Evolutionary conservation across 441 rosid species (phyloP).

Genomic region (Syzygium syzygioides): DNA sequence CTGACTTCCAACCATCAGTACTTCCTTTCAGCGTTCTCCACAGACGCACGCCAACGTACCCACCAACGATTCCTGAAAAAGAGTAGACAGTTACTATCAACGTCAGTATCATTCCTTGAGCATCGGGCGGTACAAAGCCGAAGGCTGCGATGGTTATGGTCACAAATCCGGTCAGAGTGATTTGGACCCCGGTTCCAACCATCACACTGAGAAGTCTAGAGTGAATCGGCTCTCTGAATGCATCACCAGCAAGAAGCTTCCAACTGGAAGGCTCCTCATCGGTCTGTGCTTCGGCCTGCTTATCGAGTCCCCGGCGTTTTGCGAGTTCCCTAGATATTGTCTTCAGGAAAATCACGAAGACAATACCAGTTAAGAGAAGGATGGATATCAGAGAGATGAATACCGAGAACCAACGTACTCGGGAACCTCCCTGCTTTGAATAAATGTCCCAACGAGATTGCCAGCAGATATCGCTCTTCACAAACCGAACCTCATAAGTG

Average conservation of each 20-base stretch:
- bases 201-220: constrained; percentile 6
- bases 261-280: not conserved
- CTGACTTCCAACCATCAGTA: not conserved
- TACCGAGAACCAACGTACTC: not conserved
- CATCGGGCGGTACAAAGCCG: not conserved
- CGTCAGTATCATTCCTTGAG: not conserved
- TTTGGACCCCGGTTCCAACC: constrained; percentile 8
- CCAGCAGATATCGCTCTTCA: constrained; percentile 4
- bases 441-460: constrained; percentile 14
- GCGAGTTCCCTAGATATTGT: not conserved
- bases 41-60: not conserved
- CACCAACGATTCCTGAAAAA: not conserved
- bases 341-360: not conserved
- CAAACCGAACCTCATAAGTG: constrained; percentile 11
- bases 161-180: not conserved
- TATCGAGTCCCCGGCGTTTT: not conserved
- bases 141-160: not conserved
- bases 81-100: not conserved
- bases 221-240: not conserved
- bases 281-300: not conserved
- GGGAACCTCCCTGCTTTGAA: not conserved
- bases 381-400: not conserved
- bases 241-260: not conserved
- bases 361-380: not conserved
- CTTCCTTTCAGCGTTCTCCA: constrained; percentile 2